Conservation (phyloP, 768 basidiomycete species). For the Mycena pura region DNA sequence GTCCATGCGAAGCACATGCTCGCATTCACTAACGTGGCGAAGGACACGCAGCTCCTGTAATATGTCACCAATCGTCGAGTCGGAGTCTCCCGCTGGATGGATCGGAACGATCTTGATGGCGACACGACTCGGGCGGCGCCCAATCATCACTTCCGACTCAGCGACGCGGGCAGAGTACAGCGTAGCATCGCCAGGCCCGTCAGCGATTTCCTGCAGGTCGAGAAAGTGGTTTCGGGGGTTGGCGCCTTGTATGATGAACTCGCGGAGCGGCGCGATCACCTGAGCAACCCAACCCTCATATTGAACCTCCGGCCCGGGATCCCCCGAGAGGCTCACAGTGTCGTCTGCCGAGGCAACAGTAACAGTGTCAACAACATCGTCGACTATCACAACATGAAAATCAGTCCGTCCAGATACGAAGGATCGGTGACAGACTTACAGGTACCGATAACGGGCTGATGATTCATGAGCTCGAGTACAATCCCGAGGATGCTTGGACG, state of each 20-base stretch:
- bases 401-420: too few relatives aligned
- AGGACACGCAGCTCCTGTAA: slow-evolving; percentile 50
- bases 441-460: neutral
- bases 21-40: slow-evolving; percentile 44
- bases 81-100: slow-evolving; percentile 38
- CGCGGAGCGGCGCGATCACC: slow-evolving; percentile 41
- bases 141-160: neutral
- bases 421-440: neutral
- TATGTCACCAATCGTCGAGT: slow-evolving; percentile 51
- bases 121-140: slow-evolving; percentile 37
- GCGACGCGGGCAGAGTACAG: slow-evolving; percentile 29
- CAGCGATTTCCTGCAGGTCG: slow-evolving; percentile 58
- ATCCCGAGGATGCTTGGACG: slow-evolving; percentile 19
- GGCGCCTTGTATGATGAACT: slow-evolving; percentile 46
- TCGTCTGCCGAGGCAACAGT: too few relatives aligned
- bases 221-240: slow-evolving; percentile 50
- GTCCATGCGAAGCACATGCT: slow-evolving; percentile 53
- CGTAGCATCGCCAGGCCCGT: slow-evolving; percentile 61
- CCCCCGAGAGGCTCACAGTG: neutral
- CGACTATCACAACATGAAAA: too few relatives aligned
- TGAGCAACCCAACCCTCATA: slow-evolving; percentile 46
- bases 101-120: slow-evolving; percentile 60
- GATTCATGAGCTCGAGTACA: slow-evolving; percentile 12
- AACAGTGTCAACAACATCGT: too few relatives aligned
- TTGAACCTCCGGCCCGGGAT: neutral